These are phyloP conservation scores for Dacryopinax primogenitus DNA, from an alignment of 768 basidiomycete genomes.

Conservation along the genomic window DNA sequence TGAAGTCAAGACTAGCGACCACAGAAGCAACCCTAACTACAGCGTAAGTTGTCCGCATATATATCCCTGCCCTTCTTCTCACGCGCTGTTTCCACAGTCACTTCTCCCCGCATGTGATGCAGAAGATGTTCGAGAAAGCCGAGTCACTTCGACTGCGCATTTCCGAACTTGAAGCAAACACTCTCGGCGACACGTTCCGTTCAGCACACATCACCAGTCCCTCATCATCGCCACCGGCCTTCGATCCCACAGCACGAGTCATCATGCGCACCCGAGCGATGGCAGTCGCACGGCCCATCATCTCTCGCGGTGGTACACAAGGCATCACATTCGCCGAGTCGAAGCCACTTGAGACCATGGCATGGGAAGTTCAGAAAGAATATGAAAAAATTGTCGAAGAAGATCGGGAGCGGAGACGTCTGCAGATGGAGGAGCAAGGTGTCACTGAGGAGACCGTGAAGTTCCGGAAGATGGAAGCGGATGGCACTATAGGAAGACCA, in stretches of 20 bases:
- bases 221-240: background rate
- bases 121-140: constrained; percentile 6
- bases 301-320: background rate
- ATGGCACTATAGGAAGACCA: background rate
- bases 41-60: background rate
- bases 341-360: constrained; percentile 1
- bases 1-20: background rate
- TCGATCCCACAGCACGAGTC: background rate
- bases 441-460: background rate
- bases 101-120: background rate
- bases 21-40: background rate
- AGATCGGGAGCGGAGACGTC: background rate
- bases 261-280: constrained; percentile 1
- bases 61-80: background rate
- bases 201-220: background rate
- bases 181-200: background rate
- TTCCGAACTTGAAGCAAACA: background rate
- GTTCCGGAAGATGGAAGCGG: constrained; percentile 2
- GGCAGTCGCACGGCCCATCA: constrained; percentile 1
- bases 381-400: background rate
- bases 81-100: background rate
- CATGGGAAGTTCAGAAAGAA: constrained; percentile 2
- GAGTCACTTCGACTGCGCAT: background rate
- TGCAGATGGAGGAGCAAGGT: background rate
- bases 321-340: background rate